Evolutionary conservation across 2,329 filamentous ascomycete genomes (phyloP).

Genomic region (Sporothrix luriei): DNA sequence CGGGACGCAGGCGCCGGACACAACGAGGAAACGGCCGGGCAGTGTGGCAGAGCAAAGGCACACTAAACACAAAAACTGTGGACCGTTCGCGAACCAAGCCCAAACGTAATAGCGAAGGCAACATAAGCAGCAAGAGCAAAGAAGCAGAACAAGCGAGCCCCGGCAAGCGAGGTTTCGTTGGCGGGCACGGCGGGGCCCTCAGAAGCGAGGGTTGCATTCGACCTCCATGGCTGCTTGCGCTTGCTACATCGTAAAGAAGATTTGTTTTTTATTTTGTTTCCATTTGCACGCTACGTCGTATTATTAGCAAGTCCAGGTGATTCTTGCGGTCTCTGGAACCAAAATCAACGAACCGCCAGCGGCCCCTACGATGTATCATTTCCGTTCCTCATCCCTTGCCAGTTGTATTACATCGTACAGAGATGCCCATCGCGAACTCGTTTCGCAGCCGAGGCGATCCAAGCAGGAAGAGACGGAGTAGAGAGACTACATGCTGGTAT

Average conservation of each 20-base stretch:
- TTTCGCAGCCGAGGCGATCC: background rate
- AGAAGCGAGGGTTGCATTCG: background rate
- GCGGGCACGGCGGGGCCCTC: too few species aligned
- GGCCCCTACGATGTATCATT: too few species aligned
- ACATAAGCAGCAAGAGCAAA: too few species aligned
- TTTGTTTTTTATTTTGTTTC: conserved; percentile 3
- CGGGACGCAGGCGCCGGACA: background rate
- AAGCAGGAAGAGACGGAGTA: background rate
- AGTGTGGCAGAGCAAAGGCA: background rate
- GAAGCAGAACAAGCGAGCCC: background rate
- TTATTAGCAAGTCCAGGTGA: background rate
- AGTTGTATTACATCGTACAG: too few species aligned
- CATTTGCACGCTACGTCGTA: too few species aligned
- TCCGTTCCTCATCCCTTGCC: too few species aligned
- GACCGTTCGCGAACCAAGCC: background rate
- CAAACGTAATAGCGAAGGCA: too few species aligned
- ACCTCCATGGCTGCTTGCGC: background rate
- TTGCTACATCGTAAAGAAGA: background rate
- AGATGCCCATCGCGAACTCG: too few species aligned
- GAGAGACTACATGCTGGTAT: background rate
- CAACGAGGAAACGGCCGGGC: background rate
- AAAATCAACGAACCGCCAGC: too few species aligned
- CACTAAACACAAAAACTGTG: background rate
- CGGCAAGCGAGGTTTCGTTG: background rate
- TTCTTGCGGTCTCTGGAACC: too few species aligned